These are phyloP conservation scores for Phytophthora rubi DNA, from an alignment of 352 stramenopile genomes.

Conservation along the genomic window DNA sequence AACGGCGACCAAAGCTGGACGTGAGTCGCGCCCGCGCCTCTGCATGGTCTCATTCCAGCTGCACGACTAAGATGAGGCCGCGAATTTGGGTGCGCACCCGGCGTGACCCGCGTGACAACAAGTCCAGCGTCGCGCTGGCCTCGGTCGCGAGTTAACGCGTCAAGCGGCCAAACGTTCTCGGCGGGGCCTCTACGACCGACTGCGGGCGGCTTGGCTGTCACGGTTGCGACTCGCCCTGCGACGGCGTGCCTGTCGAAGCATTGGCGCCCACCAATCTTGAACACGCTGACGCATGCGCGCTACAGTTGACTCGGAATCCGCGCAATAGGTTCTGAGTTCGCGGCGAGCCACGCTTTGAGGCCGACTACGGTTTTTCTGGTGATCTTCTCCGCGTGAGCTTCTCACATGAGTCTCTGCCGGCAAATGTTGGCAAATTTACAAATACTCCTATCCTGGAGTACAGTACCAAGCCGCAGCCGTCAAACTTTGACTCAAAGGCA, in stretches of 20 bases:
- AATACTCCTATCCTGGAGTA: no score
- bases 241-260: no score
- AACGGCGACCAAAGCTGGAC: slow-evolving; percentile 18
- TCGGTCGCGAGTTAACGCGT: slow-evolving; percentile 24
- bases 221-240: no score
- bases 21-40: slow-evolving; percentile 15
- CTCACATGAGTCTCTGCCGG: slow-evolving; percentile 8
- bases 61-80: slow-evolving; percentile 30
- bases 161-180: slow-evolving; percentile 11
- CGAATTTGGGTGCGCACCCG: slow-evolving; percentile 25
- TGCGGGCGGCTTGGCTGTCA: no score
- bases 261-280: neutral
- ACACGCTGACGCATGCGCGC: slow-evolving; percentile 11
- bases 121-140: slow-evolving; percentile 29
- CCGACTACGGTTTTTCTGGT: slow-evolving; percentile 21
- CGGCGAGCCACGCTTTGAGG: slow-evolving; percentile 1
- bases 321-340: slow-evolving; percentile 27
- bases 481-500: neutral
- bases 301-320: slow-evolving; percentile 12
- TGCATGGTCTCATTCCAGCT: slow-evolving; percentile 16
- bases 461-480: no score
- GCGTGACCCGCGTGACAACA: slow-evolving; percentile 18
- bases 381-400: slow-evolving; percentile 12
- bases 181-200: no score
- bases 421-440: slow-evolving; percentile 24